phyloP scores from a whole-genome alignment of 495 filamentous ascomycete species.

The Geopyxis carbonaria region DNA sequence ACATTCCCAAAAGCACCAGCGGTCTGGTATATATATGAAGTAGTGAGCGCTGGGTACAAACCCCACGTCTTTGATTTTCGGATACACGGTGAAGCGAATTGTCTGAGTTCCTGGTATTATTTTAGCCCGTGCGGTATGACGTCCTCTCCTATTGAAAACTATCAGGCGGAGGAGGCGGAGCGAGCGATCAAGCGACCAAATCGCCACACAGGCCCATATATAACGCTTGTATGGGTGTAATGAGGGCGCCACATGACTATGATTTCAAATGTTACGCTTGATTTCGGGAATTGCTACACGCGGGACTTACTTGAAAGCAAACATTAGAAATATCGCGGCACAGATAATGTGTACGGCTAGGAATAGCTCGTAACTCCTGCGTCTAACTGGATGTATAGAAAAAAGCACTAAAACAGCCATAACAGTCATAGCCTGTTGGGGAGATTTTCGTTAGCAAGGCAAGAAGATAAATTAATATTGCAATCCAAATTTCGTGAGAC shows the following conservation, averaged over 20 bases:
- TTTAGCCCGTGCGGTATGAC: slow-evolving; percentile 23
- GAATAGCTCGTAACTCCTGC: slow-evolving; percentile 37
- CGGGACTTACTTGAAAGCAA: slow-evolving; percentile 35
- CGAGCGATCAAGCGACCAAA: slow-evolving; percentile 37
- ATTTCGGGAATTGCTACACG: neutral
- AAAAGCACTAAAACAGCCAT: slow-evolving; percentile 33
- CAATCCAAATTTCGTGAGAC: slow-evolving; percentile 7
- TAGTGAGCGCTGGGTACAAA: slow-evolving; percentile 38
- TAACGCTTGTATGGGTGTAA: slow-evolving; percentile 35
- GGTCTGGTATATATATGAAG: slow-evolving; percentile 36
- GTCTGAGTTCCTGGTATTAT: slow-evolving; percentile 36
- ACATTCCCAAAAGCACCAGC: slow-evolving; percentile 37
- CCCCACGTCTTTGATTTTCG: slow-evolving; percentile 22
- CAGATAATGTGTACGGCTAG: slow-evolving; percentile 37
- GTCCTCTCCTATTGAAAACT: slow-evolving; percentile 32
- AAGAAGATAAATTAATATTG: too few relatives aligned
- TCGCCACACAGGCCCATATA: slow-evolving; percentile 34
- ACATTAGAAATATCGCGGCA: slow-evolving; percentile 34
- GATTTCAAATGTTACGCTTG: slow-evolving; percentile 2
- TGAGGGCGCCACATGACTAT: slow-evolving; percentile 34
- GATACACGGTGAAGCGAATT: slow-evolving; percentile 33
- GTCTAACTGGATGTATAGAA: slow-evolving; percentile 34
- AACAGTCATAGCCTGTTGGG: slow-evolving; percentile 32
- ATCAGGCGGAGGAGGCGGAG: slow-evolving; percentile 33
- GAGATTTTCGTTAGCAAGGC: neutral